A percentile compares a stretch with the other conserved stretches of the same genome.
These are phyloP conservation scores for Sanghuangporus weigelae DNA, from an alignment of 1,284 basidiomycete genomes.

Conservation along the genomic window DNA sequence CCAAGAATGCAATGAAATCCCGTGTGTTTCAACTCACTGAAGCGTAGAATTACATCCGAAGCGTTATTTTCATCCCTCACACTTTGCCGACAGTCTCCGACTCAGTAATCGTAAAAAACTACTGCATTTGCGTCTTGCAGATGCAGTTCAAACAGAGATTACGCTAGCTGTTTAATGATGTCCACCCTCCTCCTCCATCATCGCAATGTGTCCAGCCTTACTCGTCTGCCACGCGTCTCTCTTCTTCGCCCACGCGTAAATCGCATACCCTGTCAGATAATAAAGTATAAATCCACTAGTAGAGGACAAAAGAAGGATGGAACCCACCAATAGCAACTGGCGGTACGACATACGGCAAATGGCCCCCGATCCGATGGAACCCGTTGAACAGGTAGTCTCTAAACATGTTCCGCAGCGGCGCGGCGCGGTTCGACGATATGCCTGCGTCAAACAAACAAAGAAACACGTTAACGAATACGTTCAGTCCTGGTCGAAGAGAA, in stretches of 20 bases:
- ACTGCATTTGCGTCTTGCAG: no score
- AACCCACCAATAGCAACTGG: constrained; percentile 76
- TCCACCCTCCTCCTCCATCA: constrained; percentile 17
- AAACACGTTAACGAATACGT: neutral
- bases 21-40: neutral
- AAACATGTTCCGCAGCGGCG: constrained; percentile 67
- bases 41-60: neutral
- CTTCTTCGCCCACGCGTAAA: constrained; percentile 80
- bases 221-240: constrained; percentile 70
- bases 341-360: constrained; percentile 76
- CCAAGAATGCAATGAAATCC: neutral
- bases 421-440: constrained; percentile 77
- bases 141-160: neutral
- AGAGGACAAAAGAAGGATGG: neutral
- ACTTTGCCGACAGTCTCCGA: neutral
- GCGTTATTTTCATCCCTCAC: neutral
- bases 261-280: constrained; percentile 62
- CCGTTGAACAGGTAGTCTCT: constrained; percentile 85
- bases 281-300: neutral
- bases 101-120: neutral
- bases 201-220: constrained; percentile 72
- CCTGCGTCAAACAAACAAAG: constrained; percentile 37
- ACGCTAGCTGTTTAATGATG: neutral
- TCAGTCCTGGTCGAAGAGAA: neutral
- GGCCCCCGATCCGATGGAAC: constrained; percentile 68